Base-by-base conservation (phyloP, 768 basidiomycete genomes). In the Cystofilobasidium bisporidii region DNA sequence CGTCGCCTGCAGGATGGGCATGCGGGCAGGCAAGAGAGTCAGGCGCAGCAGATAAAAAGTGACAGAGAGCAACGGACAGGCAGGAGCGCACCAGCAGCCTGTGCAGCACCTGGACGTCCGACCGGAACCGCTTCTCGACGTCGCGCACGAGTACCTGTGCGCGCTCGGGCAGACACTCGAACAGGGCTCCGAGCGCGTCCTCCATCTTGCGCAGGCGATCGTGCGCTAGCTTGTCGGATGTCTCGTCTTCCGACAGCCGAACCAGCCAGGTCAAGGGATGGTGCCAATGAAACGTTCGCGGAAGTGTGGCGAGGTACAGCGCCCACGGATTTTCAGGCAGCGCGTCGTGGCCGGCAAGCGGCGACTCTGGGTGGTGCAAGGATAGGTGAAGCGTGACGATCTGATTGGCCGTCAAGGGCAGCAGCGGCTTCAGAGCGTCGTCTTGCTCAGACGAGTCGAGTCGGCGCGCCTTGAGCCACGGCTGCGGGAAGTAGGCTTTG, bases 211-310 rank as follows among this genome's bases (percentile, higher is more conserved):
- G 62, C 33, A 53, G 69, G 64, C 67, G 72, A 73, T 63, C 55
- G 18, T 22, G 72, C 69, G 64, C 75, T 75, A 57, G 82, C 79
- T 6, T 82, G 67, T 20, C 28, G 36, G 70, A 72, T n/a, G 40
- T 50, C 10, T 40, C 18, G 18, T 67, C 47, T 41, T 30, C 56
- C 0, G 68, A 63, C 15, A 45, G 12, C 5, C 60, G 17, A 38
- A 78, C 57, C 1, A 70, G 22, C 89, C 89, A 91, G 24, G 85
- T 82, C n/a, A 96, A 79, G 8, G 93, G 94, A 78, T 96, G 91
- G 74, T 76, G 77, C 30, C 79, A 79, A 48, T 81, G 81, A 75
- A 98, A 93, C 33, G 84, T 77, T 64, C 75, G 75, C 2, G 94
- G 94, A 32, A 97, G 78, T 1, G 85, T 81, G 0, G 86, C 85